Evolutionary conservation across 805 yeast genomes (phyloP).

Genomic region (Hanseniaspora pseudoguilliermondii): DNA sequence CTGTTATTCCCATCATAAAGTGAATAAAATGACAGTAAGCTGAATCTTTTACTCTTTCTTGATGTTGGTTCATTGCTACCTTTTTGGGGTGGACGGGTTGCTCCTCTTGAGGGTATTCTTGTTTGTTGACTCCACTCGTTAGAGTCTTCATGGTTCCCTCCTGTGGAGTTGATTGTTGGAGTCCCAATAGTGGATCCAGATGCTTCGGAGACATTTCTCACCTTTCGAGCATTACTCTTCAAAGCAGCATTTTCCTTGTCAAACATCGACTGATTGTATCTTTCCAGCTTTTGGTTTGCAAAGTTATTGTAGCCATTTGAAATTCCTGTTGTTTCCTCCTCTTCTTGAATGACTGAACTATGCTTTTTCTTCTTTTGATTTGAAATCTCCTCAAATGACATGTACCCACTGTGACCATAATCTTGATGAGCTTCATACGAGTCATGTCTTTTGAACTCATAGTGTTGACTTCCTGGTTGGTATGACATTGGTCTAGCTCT

Average conservation of each 20-base stretch:
- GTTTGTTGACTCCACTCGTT: neutral
- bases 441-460: neutral
- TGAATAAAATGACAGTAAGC: conserved; percentile 30
- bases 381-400: neutral
- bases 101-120: neutral
- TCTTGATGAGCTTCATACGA: neutral
- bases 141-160: conserved; percentile 1
- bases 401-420: neutral
- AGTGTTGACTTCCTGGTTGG: conserved; percentile 37
- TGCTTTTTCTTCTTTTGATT: conserved; percentile 1
- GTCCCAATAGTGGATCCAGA: conserved; percentile 11
- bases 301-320: neutral
- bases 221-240: neutral
- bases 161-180: conserved; percentile 14
- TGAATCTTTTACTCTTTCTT: conserved; percentile 30
- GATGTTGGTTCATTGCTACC: conserved; percentile 11
- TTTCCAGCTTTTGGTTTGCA: neutral
- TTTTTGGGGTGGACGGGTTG: neutral
- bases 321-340: conserved; percentile 3
- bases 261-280: neutral
- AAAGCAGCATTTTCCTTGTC: conserved; percentile 1
- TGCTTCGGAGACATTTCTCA: conserved; percentile 8
- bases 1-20: conserved; percentile 16
- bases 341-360: conserved; percentile 11
- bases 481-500: conserved; percentile 77